Evolutionary conservation across 805 yeast species (phyloP).

Genomic region (Candida vartiovaarae): DNA sequence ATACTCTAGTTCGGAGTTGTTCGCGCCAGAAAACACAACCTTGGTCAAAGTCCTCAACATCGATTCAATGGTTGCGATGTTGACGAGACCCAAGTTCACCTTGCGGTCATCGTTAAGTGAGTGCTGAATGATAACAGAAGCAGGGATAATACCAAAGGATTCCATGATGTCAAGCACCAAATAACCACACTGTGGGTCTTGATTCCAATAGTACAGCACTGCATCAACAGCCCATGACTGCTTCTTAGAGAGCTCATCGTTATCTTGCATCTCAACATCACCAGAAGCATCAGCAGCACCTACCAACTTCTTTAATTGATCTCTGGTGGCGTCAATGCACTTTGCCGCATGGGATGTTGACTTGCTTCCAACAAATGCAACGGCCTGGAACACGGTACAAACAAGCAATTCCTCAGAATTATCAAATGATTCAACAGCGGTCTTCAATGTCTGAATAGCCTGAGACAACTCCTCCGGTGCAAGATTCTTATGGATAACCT

Average conservation of each 20-base stretch:
- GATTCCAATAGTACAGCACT: slow-evolving; percentile 57
- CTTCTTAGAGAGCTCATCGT: slow-evolving; percentile 18
- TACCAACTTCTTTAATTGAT: slow-evolving; percentile 29
- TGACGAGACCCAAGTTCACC: slow-evolving; percentile 32
- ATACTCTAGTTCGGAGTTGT: slow-evolving; percentile 22
- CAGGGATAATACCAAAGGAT: slow-evolving; percentile 35
- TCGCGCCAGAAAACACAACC: slow-evolving; percentile 16
- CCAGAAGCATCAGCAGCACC: slow-evolving; percentile 7
- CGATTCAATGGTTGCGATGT: slow-evolving; percentile 40
- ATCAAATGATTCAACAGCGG: slow-evolving; percentile 24
- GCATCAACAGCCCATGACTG: slow-evolving; percentile 45
- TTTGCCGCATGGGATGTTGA: slow-evolving; percentile 73
- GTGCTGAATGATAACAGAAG: slow-evolving; percentile 35
- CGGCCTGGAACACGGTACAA: slow-evolving; percentile 58
- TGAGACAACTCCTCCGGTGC: slow-evolving; percentile 25
- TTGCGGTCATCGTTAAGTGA: slow-evolving; percentile 31
- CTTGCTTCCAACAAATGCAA: slow-evolving; percentile 80
- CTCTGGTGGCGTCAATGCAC: slow-evolving; percentile 37
- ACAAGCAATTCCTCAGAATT: slow-evolving; percentile 41
- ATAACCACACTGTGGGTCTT: slow-evolving; percentile 58
- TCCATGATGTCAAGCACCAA: slow-evolving; percentile 49
- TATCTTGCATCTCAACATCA: slow-evolving; percentile 4
- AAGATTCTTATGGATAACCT: slow-evolving; percentile 28
- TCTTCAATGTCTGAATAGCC: slow-evolving; percentile 25
- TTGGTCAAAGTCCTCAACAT: slow-evolving; percentile 30